Evolutionary conservation across 805 yeast genomes (phyloP), one percentile per base, ranked within the genome.

Genomic region (Isabelozyma rhagii): DNA sequence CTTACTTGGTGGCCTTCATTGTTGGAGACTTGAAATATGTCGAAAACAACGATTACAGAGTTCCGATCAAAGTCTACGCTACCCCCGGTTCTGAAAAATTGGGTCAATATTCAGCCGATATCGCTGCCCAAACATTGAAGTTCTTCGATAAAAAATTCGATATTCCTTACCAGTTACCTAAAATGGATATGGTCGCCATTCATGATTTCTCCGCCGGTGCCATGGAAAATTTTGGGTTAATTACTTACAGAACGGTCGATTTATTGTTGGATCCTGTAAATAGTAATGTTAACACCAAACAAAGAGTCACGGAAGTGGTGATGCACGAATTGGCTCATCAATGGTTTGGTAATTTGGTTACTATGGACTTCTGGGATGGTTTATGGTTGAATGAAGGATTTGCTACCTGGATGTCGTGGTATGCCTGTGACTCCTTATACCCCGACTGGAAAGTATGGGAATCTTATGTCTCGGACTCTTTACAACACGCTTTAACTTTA

Each of bases 311-410:
- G 38, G 93, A 88, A 63, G 94, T 88, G 45, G 91, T 88, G 43
- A 89, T 85, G 72, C 96, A 88, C 72, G 96, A 88, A 71, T 78
- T 88, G 72, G 94, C 96, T 45, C 96, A 88, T 68, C 96, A 88
- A 74, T 88, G 96, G 96, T 88, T 88, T 61, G 96, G 96, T 64
- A 85, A 88, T 68, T 77, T 88, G 69, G 96, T 88, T 52, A 88
- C 96, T 48, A 88, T 88, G 96, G 92, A 87, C 62, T 88, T 89
- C 85, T 88, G 96, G 96, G 89, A 87, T 68, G 93, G 89, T 56
- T 78, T 88, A 61, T 88, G 94, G 93, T 79, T 88, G 59, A 88
- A 88, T 64, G 96, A 88, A 72, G 93, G 94, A 43, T 89, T 88
- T 59, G 96, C 96, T 45, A 88, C 96, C 47, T 88, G 93, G 89